Conservation (phyloP, 2,329 filamentous ascomycete species). For the Colletotrichum spinosum region DNA sequence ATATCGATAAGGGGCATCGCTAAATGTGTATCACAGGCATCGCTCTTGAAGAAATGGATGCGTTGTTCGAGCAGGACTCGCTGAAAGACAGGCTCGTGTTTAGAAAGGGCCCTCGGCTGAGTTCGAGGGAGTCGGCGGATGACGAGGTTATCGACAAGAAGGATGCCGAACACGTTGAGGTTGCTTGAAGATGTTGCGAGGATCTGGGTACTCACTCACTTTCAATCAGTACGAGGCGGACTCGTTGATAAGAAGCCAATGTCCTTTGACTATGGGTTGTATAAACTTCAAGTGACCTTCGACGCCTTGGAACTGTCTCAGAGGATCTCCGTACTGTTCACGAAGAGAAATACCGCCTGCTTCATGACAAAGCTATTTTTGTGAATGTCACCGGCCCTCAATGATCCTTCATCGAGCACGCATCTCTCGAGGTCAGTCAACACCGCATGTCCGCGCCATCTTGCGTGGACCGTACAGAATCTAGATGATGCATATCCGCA, state of each 20-base stretch:
- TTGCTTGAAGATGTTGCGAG: neutral
- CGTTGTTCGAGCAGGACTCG: constrained; percentile 40
- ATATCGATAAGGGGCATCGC: neutral
- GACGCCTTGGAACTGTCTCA: too few relatives aligned
- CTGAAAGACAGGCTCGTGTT: constrained; percentile 15
- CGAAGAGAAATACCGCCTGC: too few relatives aligned
- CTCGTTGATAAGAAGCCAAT: too few relatives aligned
- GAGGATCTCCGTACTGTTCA: too few relatives aligned
- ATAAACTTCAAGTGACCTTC: too few relatives aligned
- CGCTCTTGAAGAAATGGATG: constrained; percentile 45
- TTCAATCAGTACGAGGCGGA: too few relatives aligned
- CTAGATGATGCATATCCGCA: neutral
- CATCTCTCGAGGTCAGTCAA: neutral
- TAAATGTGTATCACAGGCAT: constrained; percentile 21
- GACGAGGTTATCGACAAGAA: constrained; percentile 18
- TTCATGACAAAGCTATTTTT: too few relatives aligned
- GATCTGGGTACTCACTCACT: too few relatives aligned
- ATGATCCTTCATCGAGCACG: too few relatives aligned
- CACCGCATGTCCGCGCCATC: neutral
- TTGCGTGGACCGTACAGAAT: neutral
- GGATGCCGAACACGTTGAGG: constrained; percentile 17
- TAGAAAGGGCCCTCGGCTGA: constrained; percentile 8
- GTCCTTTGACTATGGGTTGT: too few relatives aligned
- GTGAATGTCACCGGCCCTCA: too few relatives aligned
- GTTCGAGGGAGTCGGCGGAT: neutral